Evolutionary conservation across 257 asterid genomes (phyloP).

Genomic region (Lycium ferocissimum): DNA sequence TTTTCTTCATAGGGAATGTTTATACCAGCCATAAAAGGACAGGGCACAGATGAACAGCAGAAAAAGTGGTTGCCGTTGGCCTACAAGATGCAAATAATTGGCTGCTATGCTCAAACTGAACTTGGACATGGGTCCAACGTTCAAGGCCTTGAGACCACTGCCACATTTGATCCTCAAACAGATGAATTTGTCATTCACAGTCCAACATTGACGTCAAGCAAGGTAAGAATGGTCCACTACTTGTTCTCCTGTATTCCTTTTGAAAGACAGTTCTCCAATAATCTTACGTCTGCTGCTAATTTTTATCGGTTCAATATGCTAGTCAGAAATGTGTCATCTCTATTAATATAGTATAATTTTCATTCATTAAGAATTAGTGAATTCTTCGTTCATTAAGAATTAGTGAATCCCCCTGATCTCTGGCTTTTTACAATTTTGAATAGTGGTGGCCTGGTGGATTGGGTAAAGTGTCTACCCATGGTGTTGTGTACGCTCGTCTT

Average conservation of each 20-base stretch:
- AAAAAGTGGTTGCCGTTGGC: conserved; percentile 90
- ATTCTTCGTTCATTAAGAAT: not conserved
- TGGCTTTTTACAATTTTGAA: conserved; percentile 27
- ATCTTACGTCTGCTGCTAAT: not conserved
- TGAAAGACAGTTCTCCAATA: not conserved
- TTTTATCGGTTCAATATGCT: conserved; percentile 1
- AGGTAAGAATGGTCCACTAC: conserved; percentile 55
- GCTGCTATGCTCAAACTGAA: conserved; percentile 99
- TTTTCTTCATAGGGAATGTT: conserved; percentile 83
- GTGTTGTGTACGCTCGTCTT: conserved; percentile 87
- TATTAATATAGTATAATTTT: not conserved
- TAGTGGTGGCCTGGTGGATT: conserved; percentile 99
- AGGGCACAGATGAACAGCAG: conserved; percentile 95
- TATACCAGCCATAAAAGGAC: conserved; percentile 90
- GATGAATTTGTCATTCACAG: conserved; percentile 95
- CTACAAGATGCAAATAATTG: conserved; percentile 95
- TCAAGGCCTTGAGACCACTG: conserved; percentile 98
- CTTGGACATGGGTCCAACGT: conserved; percentile 99
- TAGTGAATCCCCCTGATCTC: conserved; percentile 25
- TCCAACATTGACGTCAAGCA: conserved; percentile 98
- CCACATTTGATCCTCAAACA: conserved; percentile 89
- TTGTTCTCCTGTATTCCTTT: not conserved
- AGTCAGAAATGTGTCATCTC: not conserved
- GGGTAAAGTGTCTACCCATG: conserved; percentile 97
- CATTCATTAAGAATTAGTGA: not conserved